Percentiles rank a stretch among this genome's conserved stretches.
Evolutionary conservation across 345 rosid species (phyloP).

Genomic region (Conringia planisiliqua): DNA sequence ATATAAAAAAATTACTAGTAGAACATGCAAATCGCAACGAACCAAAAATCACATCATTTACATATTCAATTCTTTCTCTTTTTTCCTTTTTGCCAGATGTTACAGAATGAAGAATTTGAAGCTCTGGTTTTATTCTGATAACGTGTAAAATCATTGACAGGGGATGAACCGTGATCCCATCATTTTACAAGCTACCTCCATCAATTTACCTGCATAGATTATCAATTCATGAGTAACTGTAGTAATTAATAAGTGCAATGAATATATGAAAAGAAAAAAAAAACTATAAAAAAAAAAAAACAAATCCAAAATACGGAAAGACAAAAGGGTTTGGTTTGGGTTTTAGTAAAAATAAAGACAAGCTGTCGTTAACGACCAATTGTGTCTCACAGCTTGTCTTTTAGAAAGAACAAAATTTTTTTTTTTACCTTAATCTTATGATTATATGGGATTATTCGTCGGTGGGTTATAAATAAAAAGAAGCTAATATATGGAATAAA

Average conservation of each 20-base stretch:
- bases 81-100: slow-evolving; percentile 1
- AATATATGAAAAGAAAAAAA: neutral
- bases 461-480: slow-evolving; percentile 14
- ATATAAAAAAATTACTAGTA: slow-evolving; percentile 15
- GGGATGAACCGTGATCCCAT: slow-evolving; percentile 57
- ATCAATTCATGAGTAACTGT: neutral
- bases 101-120: slow-evolving; percentile 37
- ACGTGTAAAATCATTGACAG: slow-evolving; percentile 52
- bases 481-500: neutral
- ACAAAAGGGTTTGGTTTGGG: slow-evolving; percentile 22
- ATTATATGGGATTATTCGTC: slow-evolving; percentile 26
- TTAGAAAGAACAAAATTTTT: neutral
- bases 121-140: slow-evolving; percentile 16
- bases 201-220: slow-evolving; percentile 63
- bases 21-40: slow-evolving; percentile 26
- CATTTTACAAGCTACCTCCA: slow-evolving; percentile 85
- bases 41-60: slow-evolving; percentile 40
- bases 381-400: slow-evolving; percentile 51
- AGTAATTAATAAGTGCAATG: neutral
- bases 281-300: neutral
- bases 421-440: neutral
- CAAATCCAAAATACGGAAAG: neutral
- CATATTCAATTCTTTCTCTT: slow-evolving; percentile 17
- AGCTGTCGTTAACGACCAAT: slow-evolving; percentile 32
- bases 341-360: slow-evolving; percentile 30